These are phyloP conservation scores for Hortaea werneckii DNA, from an alignment of 2,329 filamentous ascomycete genomes.

Conservation along the genomic window DNA sequence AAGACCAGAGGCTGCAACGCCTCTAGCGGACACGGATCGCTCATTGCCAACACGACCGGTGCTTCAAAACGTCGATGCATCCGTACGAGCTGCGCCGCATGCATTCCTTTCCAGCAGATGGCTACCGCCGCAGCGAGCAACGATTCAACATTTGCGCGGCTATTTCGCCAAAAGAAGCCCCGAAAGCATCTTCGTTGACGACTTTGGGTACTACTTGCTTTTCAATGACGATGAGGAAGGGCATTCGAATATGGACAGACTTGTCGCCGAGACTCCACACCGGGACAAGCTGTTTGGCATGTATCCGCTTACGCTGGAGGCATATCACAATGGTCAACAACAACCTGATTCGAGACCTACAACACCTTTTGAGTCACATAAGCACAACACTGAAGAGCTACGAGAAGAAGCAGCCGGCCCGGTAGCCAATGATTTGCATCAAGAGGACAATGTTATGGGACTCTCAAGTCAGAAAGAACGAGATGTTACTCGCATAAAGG, in stretches of 20 bases:
- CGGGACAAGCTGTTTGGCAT: neutral
- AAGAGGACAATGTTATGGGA: too few relatives aligned
- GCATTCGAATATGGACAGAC: neutral
- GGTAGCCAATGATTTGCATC: too few relatives aligned
- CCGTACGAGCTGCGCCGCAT: conserved; percentile 10
- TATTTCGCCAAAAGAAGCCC: conserved; percentile 3
- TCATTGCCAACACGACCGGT: neutral
- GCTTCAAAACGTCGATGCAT: neutral
- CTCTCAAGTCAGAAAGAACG: neutral
- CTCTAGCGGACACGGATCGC: too few relatives aligned
- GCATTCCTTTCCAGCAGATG: conserved; percentile 15
- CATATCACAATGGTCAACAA: conserved; percentile 1
- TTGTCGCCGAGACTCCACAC: neutral
- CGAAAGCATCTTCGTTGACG: conserved; percentile 10
- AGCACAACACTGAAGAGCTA: too few relatives aligned
- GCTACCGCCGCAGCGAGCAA: conserved; percentile 8
- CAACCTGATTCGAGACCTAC: neutral
- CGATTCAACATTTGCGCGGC: conserved; percentile 9
- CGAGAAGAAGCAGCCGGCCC: too few relatives aligned
- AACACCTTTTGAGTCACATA: too few relatives aligned
- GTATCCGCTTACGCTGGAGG: neutral
- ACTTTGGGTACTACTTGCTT: conserved; percentile 15
- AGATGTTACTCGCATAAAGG: neutral
- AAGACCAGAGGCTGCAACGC: neutral
- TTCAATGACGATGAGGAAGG: conserved; percentile 7